Conservation (phyloP, 1,139 yeast species). For the Diutina siamensis region DNA sequence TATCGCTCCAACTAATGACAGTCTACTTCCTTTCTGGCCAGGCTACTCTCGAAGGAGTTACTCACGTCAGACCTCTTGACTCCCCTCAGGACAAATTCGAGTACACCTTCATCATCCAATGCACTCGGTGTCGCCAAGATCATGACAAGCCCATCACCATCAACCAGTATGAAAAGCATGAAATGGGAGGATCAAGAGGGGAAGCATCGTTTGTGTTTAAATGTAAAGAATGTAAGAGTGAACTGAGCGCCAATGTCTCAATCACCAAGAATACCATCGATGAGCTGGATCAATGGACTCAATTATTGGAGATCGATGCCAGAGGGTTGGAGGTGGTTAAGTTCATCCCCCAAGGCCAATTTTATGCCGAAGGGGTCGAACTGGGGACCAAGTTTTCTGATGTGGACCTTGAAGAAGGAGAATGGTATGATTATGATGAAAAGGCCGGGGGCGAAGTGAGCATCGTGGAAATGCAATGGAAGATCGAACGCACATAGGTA, state of each 20-base stretch:
- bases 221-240: conserved; percentile 54
- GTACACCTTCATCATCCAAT: conserved; percentile 60
- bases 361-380: conserved; percentile 48
- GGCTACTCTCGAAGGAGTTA: conserved; percentile 55
- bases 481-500: neutral
- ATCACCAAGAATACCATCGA: conserved; percentile 24
- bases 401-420: conserved; percentile 67
- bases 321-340: conserved; percentile 71
- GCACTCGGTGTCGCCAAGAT: conserved; percentile 69
- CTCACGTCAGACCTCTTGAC: conserved; percentile 56
- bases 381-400: conserved; percentile 44
- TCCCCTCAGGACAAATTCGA: conserved; percentile 52
- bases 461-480: conserved; percentile 49
- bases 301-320: conserved; percentile 62
- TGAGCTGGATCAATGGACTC: conserved; percentile 21
- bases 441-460: conserved; percentile 72
- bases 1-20: neutral
- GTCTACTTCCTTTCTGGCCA: conserved; percentile 16
- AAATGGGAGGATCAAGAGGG: conserved; percentile 64
- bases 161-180: conserved; percentile 50
- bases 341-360: conserved; percentile 60
- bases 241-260: conserved; percentile 26
- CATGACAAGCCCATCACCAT: conserved; percentile 69
- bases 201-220: conserved; percentile 76
- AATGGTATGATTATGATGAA: conserved; percentile 96